Conservation (phyloP, 2,329 filamentous ascomycete species). For the Scorias spongiosa region DNA sequence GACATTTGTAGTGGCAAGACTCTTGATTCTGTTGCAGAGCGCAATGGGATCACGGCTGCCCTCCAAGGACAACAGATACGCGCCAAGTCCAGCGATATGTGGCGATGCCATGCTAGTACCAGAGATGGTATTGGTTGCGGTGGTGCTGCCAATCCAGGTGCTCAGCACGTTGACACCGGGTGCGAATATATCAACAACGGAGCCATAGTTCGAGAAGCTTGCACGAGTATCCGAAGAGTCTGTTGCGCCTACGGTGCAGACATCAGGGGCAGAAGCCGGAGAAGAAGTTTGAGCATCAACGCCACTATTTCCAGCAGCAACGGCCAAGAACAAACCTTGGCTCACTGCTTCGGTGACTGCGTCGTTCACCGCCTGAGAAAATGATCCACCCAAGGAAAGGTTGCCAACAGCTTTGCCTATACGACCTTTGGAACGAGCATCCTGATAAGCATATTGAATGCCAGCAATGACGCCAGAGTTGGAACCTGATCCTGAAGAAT, state of each 20-base stretch:
- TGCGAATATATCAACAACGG: constrained; percentile 23
- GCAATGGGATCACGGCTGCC: constrained; percentile 29
- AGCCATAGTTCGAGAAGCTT: constrained; percentile 23
- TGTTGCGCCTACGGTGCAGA: constrained; percentile 20
- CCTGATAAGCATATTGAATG: constrained; percentile 21
- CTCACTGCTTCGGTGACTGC: constrained; percentile 20
- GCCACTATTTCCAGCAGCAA: constrained; percentile 20
- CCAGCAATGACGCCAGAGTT: constrained; percentile 10
- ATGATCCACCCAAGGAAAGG: constrained; percentile 23
- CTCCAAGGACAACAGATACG: constrained; percentile 48
- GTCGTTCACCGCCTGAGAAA: constrained; percentile 19
- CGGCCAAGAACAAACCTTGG: constrained; percentile 24
- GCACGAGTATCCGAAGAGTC: constrained; percentile 16
- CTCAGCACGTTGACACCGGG: constrained; percentile 26
- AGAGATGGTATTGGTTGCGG: constrained; percentile 32
- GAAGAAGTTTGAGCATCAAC: constrained; percentile 10
- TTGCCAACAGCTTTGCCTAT: constrained; percentile 20
- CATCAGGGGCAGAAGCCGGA: constrained; percentile 19
- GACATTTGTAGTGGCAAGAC: constrained; percentile 26
- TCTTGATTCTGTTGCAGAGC: constrained; percentile 33
- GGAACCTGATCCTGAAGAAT: constrained; percentile 8
- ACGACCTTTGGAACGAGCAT: constrained; percentile 18
- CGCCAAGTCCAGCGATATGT: constrained; percentile 51
- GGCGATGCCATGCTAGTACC: constrained; percentile 54
- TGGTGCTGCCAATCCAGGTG: constrained; percentile 32